Conservation (phyloP, 2,329 filamentous ascomycete genomes). For the Neofusicoccum laricinum region DNA sequence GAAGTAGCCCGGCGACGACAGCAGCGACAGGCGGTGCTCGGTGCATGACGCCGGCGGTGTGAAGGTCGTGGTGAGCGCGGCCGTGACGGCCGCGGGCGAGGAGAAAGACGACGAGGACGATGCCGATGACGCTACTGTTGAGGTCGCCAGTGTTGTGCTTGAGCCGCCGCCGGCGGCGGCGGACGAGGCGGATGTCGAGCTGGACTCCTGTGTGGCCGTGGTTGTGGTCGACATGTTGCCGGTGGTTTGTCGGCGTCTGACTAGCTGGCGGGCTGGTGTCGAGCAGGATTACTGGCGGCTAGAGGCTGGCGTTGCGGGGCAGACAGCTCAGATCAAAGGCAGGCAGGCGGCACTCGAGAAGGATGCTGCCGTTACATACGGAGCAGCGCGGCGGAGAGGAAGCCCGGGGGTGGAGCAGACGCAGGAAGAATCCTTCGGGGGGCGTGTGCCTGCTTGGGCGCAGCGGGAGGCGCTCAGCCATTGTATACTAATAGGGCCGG, state of each 20-base stretch:
- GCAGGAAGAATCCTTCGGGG: neutral
- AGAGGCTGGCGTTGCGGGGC: neutral
- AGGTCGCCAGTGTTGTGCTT: conserved; percentile 1
- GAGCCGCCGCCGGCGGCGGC: neutral
- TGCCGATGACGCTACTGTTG: neutral
- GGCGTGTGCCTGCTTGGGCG: neutral
- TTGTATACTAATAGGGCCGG: neutral
- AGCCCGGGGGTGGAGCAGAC: neutral
- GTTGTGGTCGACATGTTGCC: neutral
- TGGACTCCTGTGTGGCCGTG: neutral
- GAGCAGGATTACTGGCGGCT: neutral
- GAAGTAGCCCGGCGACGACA: conserved; percentile 24
- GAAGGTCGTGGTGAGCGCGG: conserved; percentile 26
- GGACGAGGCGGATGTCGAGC: neutral
- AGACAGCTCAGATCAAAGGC: neutral
- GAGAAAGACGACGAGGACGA: neutral
- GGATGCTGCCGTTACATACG: too few relatives aligned
- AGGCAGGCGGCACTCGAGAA: neutral
- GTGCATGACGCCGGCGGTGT: conserved; percentile 26
- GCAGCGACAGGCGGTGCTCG: conserved; percentile 23
- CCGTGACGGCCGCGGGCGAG: neutral
- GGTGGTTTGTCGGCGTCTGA: neutral
- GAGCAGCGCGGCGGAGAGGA: neutral
- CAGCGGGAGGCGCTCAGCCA: neutral
- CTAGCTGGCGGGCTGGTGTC: neutral